phyloP scores from a whole-genome alignment of 2,329 filamentous ascomycete genomes.

The Penicillium hesseltinei region DNA sequence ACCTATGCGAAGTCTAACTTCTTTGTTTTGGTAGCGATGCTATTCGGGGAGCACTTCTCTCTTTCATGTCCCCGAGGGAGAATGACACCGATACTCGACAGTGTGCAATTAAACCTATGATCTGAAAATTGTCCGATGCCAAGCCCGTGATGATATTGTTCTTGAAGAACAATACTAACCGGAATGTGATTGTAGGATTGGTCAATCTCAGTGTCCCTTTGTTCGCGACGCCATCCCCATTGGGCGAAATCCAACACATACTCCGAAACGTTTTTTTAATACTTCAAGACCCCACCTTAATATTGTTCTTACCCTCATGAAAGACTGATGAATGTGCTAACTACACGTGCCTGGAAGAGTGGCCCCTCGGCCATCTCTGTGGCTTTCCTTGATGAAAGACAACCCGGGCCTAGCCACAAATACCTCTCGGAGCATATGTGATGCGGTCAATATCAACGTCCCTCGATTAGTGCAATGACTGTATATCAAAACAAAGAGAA shows the following conservation, averaged over 20 bases:
- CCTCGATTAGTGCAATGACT: background rate
- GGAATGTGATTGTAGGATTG: background rate
- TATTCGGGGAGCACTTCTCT: background rate
- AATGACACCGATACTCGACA: background rate
- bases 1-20: background rate
- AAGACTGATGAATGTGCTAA: background rate
- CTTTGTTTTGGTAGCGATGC: background rate
- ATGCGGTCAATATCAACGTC: background rate
- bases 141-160: conserved; percentile 2
- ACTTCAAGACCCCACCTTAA: background rate
- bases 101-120: background rate
- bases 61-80: background rate
- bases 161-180: conserved; percentile 6
- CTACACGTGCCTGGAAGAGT: background rate
- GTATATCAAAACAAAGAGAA: background rate
- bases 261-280: background rate
- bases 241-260: background rate
- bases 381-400: conserved; percentile 1
- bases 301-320: conserved; percentile 5
- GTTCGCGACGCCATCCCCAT: background rate
- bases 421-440: background rate
- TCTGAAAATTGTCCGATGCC: background rate
- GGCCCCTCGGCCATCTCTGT: background rate
- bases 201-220: background rate
- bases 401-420: background rate